Conservation (phyloP, 306 rosid species). For the Vigna hirtella region DNA sequence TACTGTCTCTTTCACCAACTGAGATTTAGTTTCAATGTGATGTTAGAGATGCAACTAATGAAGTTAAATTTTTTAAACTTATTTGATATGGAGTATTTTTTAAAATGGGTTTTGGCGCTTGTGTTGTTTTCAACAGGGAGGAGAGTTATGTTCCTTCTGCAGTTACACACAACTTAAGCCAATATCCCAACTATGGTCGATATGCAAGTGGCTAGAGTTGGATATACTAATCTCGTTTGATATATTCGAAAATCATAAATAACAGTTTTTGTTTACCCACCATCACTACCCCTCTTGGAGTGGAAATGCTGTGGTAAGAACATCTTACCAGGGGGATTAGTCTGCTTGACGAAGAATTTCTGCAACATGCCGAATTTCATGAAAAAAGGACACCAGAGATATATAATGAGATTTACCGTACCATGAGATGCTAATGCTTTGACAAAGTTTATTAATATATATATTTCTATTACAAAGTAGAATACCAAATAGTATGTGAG, state of each 20-base stretch:
- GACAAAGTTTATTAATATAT: no score
- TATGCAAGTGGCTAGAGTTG: not conserved
- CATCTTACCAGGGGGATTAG: not conserved
- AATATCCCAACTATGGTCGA: not conserved
- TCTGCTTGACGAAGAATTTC: not conserved
- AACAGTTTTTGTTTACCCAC: not conserved
- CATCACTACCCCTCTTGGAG: not conserved
- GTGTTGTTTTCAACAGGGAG: not conserved
- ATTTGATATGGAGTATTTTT: not conserved
- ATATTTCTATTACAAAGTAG: no score
- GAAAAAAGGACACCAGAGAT: constrained; percentile 22
- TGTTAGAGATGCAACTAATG: not conserved
- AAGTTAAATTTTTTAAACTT: not conserved
- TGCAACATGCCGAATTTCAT: constrained; percentile 19
- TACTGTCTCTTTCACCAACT: not conserved
- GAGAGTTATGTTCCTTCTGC: not conserved
- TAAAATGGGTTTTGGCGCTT: not conserved
- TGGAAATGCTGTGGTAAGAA: not conserved
- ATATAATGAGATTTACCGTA: not conserved
- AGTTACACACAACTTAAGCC: not conserved
- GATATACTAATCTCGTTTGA: not conserved
- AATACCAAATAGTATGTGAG: no score
- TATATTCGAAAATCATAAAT: not conserved
- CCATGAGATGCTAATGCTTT: not conserved
- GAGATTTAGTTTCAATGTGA: not conserved